Base-by-base conservation (phyloP, 345 rosid genomes). In the Eucalyptus sp. region DNA sequence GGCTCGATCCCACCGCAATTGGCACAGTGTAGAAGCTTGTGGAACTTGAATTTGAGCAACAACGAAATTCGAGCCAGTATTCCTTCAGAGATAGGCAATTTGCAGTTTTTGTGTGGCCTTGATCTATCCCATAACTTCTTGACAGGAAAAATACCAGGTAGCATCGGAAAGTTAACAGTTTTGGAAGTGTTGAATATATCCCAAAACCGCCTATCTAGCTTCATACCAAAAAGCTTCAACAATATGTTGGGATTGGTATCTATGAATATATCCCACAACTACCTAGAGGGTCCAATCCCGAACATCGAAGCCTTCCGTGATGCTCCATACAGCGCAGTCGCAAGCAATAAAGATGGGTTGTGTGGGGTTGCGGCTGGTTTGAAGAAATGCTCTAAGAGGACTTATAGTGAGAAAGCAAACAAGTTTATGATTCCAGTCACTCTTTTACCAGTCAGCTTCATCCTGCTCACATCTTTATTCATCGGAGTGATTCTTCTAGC, bases 201-300 rank as follows among this genome's bases (percentile, higher is more conserved):
- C 24, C 89, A 89, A 64, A 92, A 91, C 64, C 84, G 68, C 49
- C 90, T 92, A 33, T 86, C 37, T 12, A 89, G 90, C 52, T 43
- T 90, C 43, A 88, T 92, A 83, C 94, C 94, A 8, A 13, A 13
- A 11, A 22, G 89, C 33, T 71, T 91, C 33, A 33, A 46, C 29
- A 48, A 89, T 37, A 58, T 92, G 93, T 50, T 43, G 48, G 56
- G 91, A 52, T 81, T 91, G 92, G 7, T 87, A 16, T 48, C 48
- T 62, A 54, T 88, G 41, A 81, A 92, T 46, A 10, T 91, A 29
- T 92, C 93, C 25, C 15, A 91, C 50, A 92, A 92, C 46, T 0
- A 76, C 83, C 2, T 76, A 48, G 83, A 76, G 83, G 83, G 83
- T 76, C 83, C 83, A 76, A 76, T 76, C 27, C 83, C 83, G 0